Percentiles rank a stretch among this genome's conserved stretches.
Conservation (phyloP, 768 basidiomycete species). For the Mycena floridula region DNA sequence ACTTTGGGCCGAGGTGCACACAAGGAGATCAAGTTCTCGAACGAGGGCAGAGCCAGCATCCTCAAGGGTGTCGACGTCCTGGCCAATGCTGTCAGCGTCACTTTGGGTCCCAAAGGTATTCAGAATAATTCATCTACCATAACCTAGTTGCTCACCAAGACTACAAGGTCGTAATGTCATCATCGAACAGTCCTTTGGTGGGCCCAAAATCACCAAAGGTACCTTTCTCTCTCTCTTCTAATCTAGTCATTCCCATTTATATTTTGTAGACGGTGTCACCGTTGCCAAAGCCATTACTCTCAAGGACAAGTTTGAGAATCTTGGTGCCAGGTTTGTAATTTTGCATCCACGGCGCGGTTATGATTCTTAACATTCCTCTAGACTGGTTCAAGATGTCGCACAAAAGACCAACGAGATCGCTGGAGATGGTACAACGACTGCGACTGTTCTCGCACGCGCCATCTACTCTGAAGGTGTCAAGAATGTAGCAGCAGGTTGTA, state of each 20-base stretch:
- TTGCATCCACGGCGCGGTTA: background rate
- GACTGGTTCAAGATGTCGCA: constrained; percentile 93
- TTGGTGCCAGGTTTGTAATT: constrained; percentile 80
- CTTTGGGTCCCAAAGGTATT: constrained; percentile 91
- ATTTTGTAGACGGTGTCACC: constrained; percentile 80
- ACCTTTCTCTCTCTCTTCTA: constrained; percentile 15
- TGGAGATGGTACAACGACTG: constrained; percentile 97
- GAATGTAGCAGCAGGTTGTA: constrained; percentile 98
- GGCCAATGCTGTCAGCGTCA: constrained; percentile 94
- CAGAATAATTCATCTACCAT: constrained; percentile 2
- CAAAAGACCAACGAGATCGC: constrained; percentile 96
- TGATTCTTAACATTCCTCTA: constrained; percentile 21
- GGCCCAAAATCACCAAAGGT: constrained; percentile 97
- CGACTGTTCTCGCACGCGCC: constrained; percentile 93
- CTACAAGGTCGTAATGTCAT: constrained; percentile 88
- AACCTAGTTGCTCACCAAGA: background rate
- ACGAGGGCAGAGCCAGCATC: constrained; percentile 90
- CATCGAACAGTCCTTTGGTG: constrained; percentile 89
- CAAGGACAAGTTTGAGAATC: constrained; percentile 98
- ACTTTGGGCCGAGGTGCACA: constrained; percentile 65
- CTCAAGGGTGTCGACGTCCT: constrained; percentile 95
- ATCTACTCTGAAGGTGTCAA: constrained; percentile 99
- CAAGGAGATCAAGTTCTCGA: constrained; percentile 97
- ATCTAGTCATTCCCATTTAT: constrained; percentile 4
- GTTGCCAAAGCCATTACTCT: constrained; percentile 93